These are phyloP conservation scores for Saccharomycopsis phalli DNA, from an alignment of 1,139 yeast species.

Conservation along the genomic window DNA sequence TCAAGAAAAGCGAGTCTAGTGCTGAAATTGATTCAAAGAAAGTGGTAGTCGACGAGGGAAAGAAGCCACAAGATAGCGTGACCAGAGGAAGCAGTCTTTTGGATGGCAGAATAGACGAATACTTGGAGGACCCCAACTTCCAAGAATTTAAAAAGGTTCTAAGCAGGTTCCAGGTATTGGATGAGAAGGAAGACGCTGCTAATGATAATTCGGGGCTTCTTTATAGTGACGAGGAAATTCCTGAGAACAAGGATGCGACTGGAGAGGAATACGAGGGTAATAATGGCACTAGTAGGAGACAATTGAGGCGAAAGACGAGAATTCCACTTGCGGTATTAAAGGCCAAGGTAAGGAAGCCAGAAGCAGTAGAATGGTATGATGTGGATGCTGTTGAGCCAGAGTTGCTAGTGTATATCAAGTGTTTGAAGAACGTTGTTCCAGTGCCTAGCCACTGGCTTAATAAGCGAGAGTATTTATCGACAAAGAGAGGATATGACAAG, in stretches of 20 bases:
- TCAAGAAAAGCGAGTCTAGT: slow-evolving; percentile 7
- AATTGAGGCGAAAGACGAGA: slow-evolving; percentile 42
- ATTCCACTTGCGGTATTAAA: slow-evolving; percentile 66
- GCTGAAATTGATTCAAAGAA: too few species aligned
- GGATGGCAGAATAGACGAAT: slow-evolving; percentile 25
- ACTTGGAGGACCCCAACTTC: slow-evolving; percentile 32
- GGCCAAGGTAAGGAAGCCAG: slow-evolving; percentile 51
- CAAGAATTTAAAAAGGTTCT: slow-evolving; percentile 37
- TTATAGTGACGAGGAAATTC: slow-evolving; percentile 24
- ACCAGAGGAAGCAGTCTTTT: slow-evolving; percentile 16
- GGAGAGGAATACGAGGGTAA: slow-evolving; percentile 20
- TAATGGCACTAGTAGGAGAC: slow-evolving; percentile 30
- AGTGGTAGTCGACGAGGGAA: too few species aligned
- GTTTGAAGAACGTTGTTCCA: slow-evolving; percentile 57
- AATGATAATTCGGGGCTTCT: slow-evolving; percentile 24
- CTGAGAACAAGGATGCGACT: slow-evolving; percentile 18
- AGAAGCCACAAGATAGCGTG: slow-evolving; percentile 1
- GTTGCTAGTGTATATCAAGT: slow-evolving; percentile 54
- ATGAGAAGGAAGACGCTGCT: slow-evolving; percentile 18
- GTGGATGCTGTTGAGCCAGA: slow-evolving; percentile 77
- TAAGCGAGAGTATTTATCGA: slow-evolving; percentile 70
- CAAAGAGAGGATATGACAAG: slow-evolving; percentile 62
- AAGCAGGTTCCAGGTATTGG: slow-evolving; percentile 32
- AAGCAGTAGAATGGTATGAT: slow-evolving; percentile 79
- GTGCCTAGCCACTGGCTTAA: slow-evolving; percentile 84